Evolutionary conservation across 2,329 filamentous ascomycete species (phyloP).

Genomic region (Magnaporthiopsis poae): DNA sequence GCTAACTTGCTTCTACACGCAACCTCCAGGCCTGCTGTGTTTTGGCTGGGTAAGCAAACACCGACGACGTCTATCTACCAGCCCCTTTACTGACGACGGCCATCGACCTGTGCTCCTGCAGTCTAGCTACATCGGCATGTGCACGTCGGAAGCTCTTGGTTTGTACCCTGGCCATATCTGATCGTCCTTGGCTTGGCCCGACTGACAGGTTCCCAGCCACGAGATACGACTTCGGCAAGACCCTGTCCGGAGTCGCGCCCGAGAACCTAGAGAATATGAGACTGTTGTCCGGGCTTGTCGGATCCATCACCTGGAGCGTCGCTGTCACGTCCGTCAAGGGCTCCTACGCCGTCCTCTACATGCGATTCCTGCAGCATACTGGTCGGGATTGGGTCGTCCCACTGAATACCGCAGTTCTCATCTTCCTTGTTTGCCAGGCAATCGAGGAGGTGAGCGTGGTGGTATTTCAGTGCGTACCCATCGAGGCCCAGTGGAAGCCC

Average conservation of each 20-base stretch:
- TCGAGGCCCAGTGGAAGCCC: slow-evolving; percentile 6
- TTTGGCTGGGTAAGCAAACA: slow-evolving; percentile 4
- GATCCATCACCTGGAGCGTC: slow-evolving; percentile 9
- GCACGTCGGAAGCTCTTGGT: not conserved
- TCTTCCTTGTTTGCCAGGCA: slow-evolving; percentile 10
- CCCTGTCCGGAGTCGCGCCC: not conserved
- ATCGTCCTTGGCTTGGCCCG: too few relatives aligned
- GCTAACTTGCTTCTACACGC: not conserved
- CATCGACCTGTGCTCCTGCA: not conserved
- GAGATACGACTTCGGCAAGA: slow-evolving; percentile 1
- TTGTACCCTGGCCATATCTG: not conserved
- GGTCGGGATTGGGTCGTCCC: slow-evolving; percentile 4
- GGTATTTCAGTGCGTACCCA: slow-evolving; percentile 10
- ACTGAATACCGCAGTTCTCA: slow-evolving; percentile 9
- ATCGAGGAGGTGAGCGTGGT: slow-evolving; percentile 10
- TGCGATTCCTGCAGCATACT: slow-evolving; percentile 8
- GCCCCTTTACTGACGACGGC: not conserved
- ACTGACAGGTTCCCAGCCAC: not conserved
- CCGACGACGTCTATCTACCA: not conserved
- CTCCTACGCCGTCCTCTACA: slow-evolving; percentile 11
- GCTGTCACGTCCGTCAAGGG: slow-evolving; percentile 10
- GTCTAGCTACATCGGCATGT: not conserved
- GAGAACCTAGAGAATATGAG: not conserved
- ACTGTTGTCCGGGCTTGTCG: not conserved
- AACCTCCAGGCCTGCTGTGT: not conserved